Evolutionary conservation across 768 basidiomycete genomes (phyloP).

Genomic region (Pisolithus orientalis): DNA sequence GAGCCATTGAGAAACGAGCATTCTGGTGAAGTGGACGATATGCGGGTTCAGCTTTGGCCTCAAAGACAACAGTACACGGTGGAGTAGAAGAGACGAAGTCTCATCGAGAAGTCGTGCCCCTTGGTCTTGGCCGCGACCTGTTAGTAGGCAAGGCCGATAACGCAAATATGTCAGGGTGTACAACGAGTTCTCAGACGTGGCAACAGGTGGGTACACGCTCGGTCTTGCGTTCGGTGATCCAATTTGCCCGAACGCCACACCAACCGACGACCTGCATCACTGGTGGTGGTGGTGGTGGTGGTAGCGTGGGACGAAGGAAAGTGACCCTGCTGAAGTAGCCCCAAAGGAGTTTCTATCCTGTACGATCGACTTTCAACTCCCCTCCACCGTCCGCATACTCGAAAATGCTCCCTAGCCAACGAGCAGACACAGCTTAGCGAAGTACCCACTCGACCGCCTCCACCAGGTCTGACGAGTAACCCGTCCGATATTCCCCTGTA

Average conservation of each 20-base stretch:
- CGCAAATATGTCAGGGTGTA: slow-evolving; percentile 27
- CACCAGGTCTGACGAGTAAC: slow-evolving; percentile 22
- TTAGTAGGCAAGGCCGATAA: slow-evolving; percentile 7
- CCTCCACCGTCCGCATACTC: slow-evolving; percentile 70
- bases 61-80: slow-evolving; percentile 26
- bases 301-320: no score
- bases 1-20: no score
- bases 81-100: slow-evolving; percentile 47
- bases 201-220: slow-evolving; percentile 2
- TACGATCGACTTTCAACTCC: slow-evolving; percentile 44
- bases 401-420: slow-evolving; percentile 67
- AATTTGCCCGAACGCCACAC: neutral
- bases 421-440: slow-evolving; percentile 34
- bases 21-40: no score
- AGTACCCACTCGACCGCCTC: slow-evolving; percentile 10
- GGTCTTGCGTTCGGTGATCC: slow-evolving; percentile 3
- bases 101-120: slow-evolving; percentile 48
- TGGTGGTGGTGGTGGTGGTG: no score
- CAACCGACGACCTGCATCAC: neutral
- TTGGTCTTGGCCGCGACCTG: slow-evolving; percentile 44
- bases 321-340: no score
- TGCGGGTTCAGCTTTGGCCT: no score
- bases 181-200: slow-evolving; percentile 20
- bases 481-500: slow-evolving; percentile 12
- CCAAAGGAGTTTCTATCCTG: slow-evolving; percentile 34